Evolutionary conservation across 345 rosid species (phyloP).

Genomic region (Lenwebbia sp.): DNA sequence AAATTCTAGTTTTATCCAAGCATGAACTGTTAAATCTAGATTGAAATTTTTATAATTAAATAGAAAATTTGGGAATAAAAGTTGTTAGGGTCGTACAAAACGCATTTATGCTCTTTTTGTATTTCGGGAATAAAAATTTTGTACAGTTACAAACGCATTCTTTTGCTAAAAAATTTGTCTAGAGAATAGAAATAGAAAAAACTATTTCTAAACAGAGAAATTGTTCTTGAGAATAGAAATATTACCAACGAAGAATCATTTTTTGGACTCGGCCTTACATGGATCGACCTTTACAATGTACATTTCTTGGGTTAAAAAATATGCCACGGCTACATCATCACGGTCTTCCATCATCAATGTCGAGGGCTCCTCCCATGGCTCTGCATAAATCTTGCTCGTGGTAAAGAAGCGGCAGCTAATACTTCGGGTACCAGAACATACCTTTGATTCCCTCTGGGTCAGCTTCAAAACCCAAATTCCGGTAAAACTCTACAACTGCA

Average conservation of each 20-base stretch:
- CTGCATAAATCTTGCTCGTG: not conserved
- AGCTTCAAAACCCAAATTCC: slow-evolving; percentile 81
- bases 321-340: not conserved
- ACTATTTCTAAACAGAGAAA: too few species aligned
- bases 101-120: too few species aligned
- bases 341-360: not conserved
- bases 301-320: not conserved
- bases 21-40: too few species aligned
- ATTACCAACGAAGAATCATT: not conserved
- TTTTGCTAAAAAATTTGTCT: too few species aligned
- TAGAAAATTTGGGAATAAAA: too few species aligned
- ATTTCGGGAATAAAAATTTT: too few species aligned
- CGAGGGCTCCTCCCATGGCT: not conserved
- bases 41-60: too few species aligned
- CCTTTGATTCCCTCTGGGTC: slow-evolving; percentile 99
- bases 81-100: too few species aligned
- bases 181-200: too few species aligned
- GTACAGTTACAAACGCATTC: too few species aligned
- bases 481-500: slow-evolving; percentile 94
- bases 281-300: not conserved
- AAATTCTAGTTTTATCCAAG: too few species aligned
- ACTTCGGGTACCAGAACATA: slow-evolving; percentile 95
- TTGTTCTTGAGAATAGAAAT: too few species aligned
- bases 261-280: not conserved
- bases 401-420: slow-evolving; percentile 3